Evolutionary conservation across 2,329 filamentous ascomycete species (phyloP).

Genomic region (Colletotrichum spinosum): DNA sequence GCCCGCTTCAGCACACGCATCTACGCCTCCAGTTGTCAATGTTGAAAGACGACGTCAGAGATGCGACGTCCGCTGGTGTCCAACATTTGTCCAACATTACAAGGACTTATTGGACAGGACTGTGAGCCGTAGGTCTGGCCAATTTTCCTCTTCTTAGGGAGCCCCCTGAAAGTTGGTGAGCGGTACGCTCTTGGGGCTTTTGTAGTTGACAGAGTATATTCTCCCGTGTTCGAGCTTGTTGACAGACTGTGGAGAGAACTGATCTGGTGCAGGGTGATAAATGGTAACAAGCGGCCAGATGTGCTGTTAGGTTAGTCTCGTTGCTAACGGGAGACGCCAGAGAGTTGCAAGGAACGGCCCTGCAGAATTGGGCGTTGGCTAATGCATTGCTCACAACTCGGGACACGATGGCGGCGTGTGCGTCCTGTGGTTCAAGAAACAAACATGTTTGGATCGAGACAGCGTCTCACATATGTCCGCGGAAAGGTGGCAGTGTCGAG

Average conservation of each 20-base stretch:
- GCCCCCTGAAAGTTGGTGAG: too few species aligned
- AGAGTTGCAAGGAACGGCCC: slow-evolving; percentile 11
- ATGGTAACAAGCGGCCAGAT: slow-evolving; percentile 7
- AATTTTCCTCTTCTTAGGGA: too few species aligned
- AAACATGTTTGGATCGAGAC: slow-evolving; percentile 23
- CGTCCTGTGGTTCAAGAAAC: slow-evolving; percentile 21
- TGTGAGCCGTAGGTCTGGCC: neutral
- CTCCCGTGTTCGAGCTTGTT: neutral
- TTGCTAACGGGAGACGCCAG: slow-evolving; percentile 10
- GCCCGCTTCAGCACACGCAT: slow-evolving; percentile 31
- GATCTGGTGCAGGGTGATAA: slow-evolving; percentile 29
- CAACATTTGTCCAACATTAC: neutral
- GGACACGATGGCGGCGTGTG: slow-evolving; percentile 28
- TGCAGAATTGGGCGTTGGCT: slow-evolving; percentile 3
- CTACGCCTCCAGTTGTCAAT: slow-evolving; percentile 1
- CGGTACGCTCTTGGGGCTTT: too few species aligned
- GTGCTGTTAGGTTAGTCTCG: neutral
- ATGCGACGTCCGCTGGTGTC: neutral
- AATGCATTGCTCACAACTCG: neutral
- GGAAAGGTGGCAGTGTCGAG: slow-evolving; percentile 2
- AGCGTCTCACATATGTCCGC: slow-evolving; percentile 22
- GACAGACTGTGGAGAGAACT: slow-evolving; percentile 12
- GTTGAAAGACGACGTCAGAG: slow-evolving; percentile 6
- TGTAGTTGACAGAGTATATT: too few species aligned
- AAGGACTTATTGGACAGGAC: neutral